Percentiles rank a stretch among this genome's conserved stretches.
phyloP scores from a whole-genome alignment of 2,329 filamentous ascomycete species.

The Plenodomus tracheiphilus region DNA sequence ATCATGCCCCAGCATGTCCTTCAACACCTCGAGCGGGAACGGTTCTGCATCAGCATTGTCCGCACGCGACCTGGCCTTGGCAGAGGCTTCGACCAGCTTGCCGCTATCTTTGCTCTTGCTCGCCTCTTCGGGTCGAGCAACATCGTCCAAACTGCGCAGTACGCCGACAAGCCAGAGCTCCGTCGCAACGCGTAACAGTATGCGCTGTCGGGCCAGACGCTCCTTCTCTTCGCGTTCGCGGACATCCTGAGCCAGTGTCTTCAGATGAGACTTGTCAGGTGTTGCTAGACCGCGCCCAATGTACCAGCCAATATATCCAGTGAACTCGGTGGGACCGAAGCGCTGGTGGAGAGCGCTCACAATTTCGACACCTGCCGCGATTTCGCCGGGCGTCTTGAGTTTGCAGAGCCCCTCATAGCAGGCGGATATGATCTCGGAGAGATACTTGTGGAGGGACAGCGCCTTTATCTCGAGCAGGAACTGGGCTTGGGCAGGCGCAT shows the following conservation, averaged over 20 bases:
- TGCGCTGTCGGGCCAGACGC: slow-evolving; percentile 79
- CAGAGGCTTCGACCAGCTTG: slow-evolving; percentile 58
- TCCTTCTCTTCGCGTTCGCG: slow-evolving; percentile 97
- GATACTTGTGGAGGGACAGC: slow-evolving; percentile 91
- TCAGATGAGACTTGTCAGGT: slow-evolving; percentile 82
- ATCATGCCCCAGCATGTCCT: slow-evolving; percentile 92
- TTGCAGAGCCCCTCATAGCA: slow-evolving; percentile 93
- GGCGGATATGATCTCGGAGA: slow-evolving; percentile 94
- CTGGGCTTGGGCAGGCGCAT: slow-evolving; percentile 74
- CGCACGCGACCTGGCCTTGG: slow-evolving; percentile 64
- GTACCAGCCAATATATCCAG: slow-evolving; percentile 88
- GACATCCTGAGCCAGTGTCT: slow-evolving; percentile 75
- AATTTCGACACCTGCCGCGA: slow-evolving; percentile 88
- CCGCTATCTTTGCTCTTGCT: slow-evolving; percentile 61
- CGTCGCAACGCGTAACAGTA: slow-evolving; percentile 85
- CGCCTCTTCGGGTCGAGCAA: slow-evolving; percentile 66
- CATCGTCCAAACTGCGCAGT: slow-evolving; percentile 76
- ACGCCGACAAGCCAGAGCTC: slow-evolving; percentile 95
- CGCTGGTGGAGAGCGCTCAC: slow-evolving; percentile 94
- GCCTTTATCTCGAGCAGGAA: slow-evolving; percentile 90
- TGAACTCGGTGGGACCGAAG: slow-evolving; percentile 89
- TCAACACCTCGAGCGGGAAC: slow-evolving; percentile 95
- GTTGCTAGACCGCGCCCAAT: slow-evolving; percentile 88
- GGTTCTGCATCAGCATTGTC: slow-evolving; percentile 77
- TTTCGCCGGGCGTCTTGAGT: slow-evolving; percentile 88